Percentiles rank a stretch among this genome's conserved stretches.
Conservation (phyloP, 1,284 basidiomycete genomes). For the Irpex lacteus region DNA sequence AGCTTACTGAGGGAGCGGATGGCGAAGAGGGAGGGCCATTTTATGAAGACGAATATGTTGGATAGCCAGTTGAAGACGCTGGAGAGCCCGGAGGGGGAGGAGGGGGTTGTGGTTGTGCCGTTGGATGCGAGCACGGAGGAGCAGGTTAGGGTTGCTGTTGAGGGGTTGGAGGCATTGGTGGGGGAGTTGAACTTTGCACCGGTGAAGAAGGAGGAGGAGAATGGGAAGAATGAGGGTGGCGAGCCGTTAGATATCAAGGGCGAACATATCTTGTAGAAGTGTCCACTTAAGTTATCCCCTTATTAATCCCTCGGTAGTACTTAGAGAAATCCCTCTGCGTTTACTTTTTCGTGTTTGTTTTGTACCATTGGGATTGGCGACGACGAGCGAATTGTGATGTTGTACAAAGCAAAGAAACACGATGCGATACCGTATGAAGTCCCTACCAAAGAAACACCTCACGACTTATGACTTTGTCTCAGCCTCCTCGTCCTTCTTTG, state of each 20-base stretch:
- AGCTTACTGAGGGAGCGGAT: slow-evolving; percentile 72
- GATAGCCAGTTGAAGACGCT: slow-evolving; percentile 81
- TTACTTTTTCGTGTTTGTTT: neutral
- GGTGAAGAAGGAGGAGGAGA: neutral
- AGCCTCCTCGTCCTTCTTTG: slow-evolving; percentile 78
- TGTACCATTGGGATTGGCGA: neutral
- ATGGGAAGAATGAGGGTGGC: neutral
- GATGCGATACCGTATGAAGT: slow-evolving; percentile 1
- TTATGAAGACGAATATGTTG: slow-evolving; percentile 89
- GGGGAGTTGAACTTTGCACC: slow-evolving; percentile 6
- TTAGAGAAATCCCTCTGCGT: neutral
- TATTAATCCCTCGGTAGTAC: neutral
- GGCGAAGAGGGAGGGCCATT: slow-evolving; percentile 73
- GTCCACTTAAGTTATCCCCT: neutral
- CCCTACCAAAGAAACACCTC: slow-evolving; percentile 3
- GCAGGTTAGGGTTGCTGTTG: slow-evolving; percentile 48
- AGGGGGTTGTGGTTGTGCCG: slow-evolving; percentile 66
- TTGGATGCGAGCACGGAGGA: slow-evolving; percentile 54
- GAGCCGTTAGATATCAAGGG: slow-evolving; percentile 1
- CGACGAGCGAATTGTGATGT: neutral
- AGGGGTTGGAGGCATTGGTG: slow-evolving; percentile 29
- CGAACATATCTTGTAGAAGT: neutral
- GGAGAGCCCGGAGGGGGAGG: slow-evolving; percentile 73
- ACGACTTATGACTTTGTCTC: slow-evolving; percentile 15
- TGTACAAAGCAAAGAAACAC: slow-evolving; percentile 5